Base-by-base conservation (phyloP, 2,329 filamentous ascomycete species). In the Aspergillus sp. region DNA sequence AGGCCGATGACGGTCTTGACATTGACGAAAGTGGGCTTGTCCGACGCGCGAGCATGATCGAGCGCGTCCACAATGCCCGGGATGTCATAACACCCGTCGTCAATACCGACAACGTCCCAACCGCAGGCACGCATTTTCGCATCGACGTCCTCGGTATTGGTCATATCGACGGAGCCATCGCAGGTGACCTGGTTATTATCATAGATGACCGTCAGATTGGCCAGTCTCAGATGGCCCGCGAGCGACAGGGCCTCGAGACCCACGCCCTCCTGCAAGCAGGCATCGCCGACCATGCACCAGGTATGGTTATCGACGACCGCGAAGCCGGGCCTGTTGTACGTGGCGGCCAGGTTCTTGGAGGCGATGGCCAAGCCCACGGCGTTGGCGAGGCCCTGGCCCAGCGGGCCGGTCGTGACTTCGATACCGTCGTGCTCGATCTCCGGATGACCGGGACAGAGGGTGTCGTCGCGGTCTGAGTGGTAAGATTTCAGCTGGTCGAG, bases 351-450 rank as follows among this genome's bases (percentile, higher is more conserved):
- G 37, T 75, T 64, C 53, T 74, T 76, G 3, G 65, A 63, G 1
- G 73, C 73, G 45, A 75, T 71, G 8, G 74, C 73, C 15, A 76
- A 53, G 6, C 74, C 73, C 5, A 77, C 72, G 0, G 73, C 70
- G 40, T 78, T 77, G 13, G 72, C 69, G n/a, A 77, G 60, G 8
- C 73, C 74, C 43, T 77, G 73, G 0, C 74, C 73, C 0, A 77
- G 55, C 3, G 73, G 73, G 0, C 72, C 73, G 0, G 74, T 77
- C 1, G 73, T 76, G 4, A 77, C 69, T 52, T 77, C 71, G 34
- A 76, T 64, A 5, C 71, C 71, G 20, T 70, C 63, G 37, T 70
- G 58, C 44, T 77, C 71, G 34, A 75, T 74, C 49, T 77, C 71
- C 0, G 72, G 72, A 44, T 69, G 54, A 1, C 48, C 52, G 4